Conservation (phyloP, 805 yeast genomes). For the Kuraishia molischiana region DNA sequence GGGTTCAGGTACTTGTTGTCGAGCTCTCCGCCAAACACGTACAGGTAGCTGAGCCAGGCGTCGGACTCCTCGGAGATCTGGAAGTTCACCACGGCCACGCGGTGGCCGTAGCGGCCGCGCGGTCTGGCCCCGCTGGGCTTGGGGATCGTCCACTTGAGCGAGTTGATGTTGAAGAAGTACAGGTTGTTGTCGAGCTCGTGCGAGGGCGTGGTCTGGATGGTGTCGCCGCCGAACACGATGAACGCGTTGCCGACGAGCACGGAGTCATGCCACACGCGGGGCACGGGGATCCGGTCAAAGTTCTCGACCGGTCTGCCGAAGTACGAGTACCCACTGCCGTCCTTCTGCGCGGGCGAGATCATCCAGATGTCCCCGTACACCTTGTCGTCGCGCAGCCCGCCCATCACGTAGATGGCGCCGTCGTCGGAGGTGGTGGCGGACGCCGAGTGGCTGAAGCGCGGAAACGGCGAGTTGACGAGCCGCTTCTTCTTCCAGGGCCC, state of each 20-base stretch:
- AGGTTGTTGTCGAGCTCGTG: constrained; percentile 84
- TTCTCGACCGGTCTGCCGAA: constrained; percentile 52
- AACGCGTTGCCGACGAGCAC: constrained; percentile 91
- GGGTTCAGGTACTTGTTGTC: constrained; percentile 1
- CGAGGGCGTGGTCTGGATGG: constrained; percentile 62
- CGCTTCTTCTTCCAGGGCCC: constrained; percentile 60
- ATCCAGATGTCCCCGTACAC: constrained; percentile 97
- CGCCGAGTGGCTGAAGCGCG: constrained; percentile 89
- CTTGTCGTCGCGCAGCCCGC: constrained; percentile 87
- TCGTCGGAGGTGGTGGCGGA: constrained; percentile 68
- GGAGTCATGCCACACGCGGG: constrained; percentile 93
- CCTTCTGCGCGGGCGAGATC: constrained; percentile 39
- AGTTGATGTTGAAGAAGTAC: constrained; percentile 74
- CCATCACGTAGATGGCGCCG: constrained; percentile 82
- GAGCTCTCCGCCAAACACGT: constrained; percentile 91
- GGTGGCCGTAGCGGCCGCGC: constrained; percentile 89
- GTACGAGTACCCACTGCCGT: constrained; percentile 26
- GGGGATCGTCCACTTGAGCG: constrained; percentile 73
- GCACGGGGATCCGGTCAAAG: constrained; percentile 78
- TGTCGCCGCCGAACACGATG: constrained; percentile 94
- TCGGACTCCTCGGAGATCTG: constrained; percentile 30
- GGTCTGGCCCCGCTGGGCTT: constrained; percentile 71
- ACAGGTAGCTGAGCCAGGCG: constrained; percentile 42
- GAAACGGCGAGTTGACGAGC: constrained; percentile 74
- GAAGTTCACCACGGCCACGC: constrained; percentile 65